A percentile compares a stretch with the other conserved stretches of the same genome.
These are phyloP conservation scores for Metschnikowia aberdeeniae DNA, from an alignment of 805 yeast genomes.

Conservation along the genomic window DNA sequence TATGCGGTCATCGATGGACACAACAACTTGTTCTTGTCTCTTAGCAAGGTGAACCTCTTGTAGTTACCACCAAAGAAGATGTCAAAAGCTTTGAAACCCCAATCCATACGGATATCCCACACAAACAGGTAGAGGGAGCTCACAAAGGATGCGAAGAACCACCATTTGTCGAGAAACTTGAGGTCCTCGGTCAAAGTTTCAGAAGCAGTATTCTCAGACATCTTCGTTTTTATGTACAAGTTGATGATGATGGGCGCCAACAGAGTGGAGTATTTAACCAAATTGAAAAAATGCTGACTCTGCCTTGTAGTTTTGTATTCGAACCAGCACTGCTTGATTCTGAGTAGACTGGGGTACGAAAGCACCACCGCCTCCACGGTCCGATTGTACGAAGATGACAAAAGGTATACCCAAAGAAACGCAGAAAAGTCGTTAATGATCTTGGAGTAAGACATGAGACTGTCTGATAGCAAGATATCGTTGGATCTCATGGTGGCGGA, in stretches of 20 bases:
- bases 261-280: constrained; percentile 68
- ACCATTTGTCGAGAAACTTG: constrained; percentile 28
- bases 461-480: constrained; percentile 81
- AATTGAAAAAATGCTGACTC: constrained; percentile 59
- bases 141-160: constrained; percentile 45
- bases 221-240: constrained; percentile 19
- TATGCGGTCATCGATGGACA: constrained; percentile 40
- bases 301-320: constrained; percentile 58
- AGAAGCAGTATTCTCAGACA: constrained; percentile 10
- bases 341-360: constrained; percentile 62
- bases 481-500: constrained; percentile 55
- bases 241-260: constrained; percentile 40
- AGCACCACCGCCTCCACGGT: constrained; percentile 30
- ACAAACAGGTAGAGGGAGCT: constrained; percentile 75
- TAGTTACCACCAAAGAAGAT: constrained; percentile 16
- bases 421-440: constrained; percentile 69
- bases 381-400: constrained; percentile 22
- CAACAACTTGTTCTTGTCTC: constrained; percentile 20
- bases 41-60: constrained; percentile 10
- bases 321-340: constrained; percentile 75
- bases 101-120: constrained; percentile 91
- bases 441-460: constrained; percentile 75
- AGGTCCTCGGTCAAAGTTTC: constrained; percentile 10
- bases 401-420: constrained; percentile 43
- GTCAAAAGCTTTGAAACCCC: constrained; percentile 65